phyloP scores from a whole-genome alignment of 805 yeast species.

The Kregervanrija pseudodelftensis region DNA sequence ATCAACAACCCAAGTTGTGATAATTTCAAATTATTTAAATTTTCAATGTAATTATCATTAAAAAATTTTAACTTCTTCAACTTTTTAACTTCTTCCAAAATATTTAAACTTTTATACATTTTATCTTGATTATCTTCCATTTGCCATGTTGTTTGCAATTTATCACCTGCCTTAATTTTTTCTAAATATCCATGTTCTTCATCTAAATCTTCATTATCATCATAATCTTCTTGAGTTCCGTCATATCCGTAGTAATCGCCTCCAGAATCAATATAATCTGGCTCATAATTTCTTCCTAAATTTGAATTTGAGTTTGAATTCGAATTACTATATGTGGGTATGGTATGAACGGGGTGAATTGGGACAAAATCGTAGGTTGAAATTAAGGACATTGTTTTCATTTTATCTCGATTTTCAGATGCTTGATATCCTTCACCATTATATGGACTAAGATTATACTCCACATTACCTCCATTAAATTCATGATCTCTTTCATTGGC shows the following conservation, averaged over 20 bases:
- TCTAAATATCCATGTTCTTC: slow-evolving; percentile 7
- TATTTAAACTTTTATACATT: slow-evolving; percentile 83
- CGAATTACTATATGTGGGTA: neutral
- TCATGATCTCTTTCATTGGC: slow-evolving; percentile 6
- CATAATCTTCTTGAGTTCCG: slow-evolving; percentile 4
- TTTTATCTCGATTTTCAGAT: neutral
- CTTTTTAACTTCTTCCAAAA: slow-evolving; percentile 68
- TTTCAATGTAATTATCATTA: slow-evolving; percentile 41
- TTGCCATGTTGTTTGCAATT: slow-evolving; percentile 48
- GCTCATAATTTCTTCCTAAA: no score
- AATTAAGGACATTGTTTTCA: neutral
- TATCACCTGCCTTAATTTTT: slow-evolving; percentile 32
- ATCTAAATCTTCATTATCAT: slow-evolving; percentile 13
- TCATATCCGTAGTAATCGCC: neutral
- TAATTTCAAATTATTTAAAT: slow-evolving; percentile 44
- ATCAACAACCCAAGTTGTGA: slow-evolving; percentile 46
- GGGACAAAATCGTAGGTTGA: neutral
- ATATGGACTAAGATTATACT: neutral
- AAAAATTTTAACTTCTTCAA: slow-evolving; percentile 48
- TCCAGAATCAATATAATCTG: neutral
- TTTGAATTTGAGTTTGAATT: neutral
- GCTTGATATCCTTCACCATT: neutral
- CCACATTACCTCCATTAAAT: slow-evolving; percentile 3
- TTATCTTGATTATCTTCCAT: slow-evolving; percentile 63
- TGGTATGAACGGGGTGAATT: no score